Evolutionary conservation across 768 basidiomycete species (phyloP), one percentile per base, ranked within the genome.

Genomic region (Pleurotus cornucopiae): DNA sequence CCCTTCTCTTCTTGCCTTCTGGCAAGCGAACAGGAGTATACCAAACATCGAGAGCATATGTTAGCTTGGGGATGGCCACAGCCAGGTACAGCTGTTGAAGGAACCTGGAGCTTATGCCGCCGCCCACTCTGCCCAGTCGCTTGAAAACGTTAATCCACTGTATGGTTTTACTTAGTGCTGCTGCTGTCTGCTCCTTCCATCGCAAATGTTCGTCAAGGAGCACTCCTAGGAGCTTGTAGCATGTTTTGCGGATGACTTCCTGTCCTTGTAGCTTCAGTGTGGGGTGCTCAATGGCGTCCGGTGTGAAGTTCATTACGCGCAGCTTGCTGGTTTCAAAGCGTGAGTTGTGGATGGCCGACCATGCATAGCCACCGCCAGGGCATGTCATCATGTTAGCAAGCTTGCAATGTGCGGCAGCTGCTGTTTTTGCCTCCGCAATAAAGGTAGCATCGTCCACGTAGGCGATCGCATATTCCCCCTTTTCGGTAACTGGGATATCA

Each of bases 221-320:
- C 0, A 70, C 60, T 0, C 71, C 71, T 0, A 72, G 62, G 55
- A 67, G 69, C 37, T 67, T 69, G 59, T 58, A 60, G 16, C 18
- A 40, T 11, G 57, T 38, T 1, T 56, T 57, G 5, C 55, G 53
- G n/a, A 62, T 38, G 1, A 69, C 57, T 12, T 45, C 37, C 2
- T 44, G 40, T n/a, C 56, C 59, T 25, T 47, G 40, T 0, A 66
- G 37, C 40, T 12, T 30, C 5, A 52, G 12, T 3, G 59, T 23
- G 37, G 58, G 45, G 3, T 56, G 52, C 37, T 54, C 46, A 12
- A 16, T 47, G 34, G 14, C 41, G 23, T 12, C 38, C 6, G 5
- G 55, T 6, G 56, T 40, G 18, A 58, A 44, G 43, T 54, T 30
- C 2, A 68, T 58, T 2, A 67, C 58, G 1, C 58, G 47, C 2